Evolutionary conservation across 257 asterid species (phyloP).

Genomic region (Solanum chiquidenum): DNA sequence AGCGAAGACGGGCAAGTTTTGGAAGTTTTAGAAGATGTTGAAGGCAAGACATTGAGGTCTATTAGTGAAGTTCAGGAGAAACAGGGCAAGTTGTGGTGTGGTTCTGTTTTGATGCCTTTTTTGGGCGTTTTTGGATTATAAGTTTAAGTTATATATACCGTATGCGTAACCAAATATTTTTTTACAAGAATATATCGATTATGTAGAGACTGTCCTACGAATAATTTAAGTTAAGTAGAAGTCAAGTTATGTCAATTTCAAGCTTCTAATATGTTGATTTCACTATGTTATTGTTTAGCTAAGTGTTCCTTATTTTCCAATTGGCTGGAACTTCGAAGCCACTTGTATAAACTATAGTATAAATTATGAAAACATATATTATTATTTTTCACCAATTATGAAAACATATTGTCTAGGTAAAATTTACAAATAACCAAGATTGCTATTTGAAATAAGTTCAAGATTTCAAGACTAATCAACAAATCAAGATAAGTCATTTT

Average conservation of each 20-base stretch:
- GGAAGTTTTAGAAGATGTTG: constrained; percentile 44
- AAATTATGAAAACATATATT: background rate
- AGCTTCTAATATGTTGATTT: background rate
- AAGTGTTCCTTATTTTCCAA: background rate
- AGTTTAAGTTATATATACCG: background rate
- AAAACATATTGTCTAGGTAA: background rate
- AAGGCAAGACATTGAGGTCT: constrained; percentile 43
- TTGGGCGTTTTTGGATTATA: constrained; percentile 25
- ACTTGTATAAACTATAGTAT: background rate
- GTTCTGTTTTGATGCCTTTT: constrained; percentile 43
- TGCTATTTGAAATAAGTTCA: background rate
- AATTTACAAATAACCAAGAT: background rate
- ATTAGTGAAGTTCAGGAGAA: constrained; percentile 60
- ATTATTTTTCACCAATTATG: no score
- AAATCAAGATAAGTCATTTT: background rate
- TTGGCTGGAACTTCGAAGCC: background rate
- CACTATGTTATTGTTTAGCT: background rate
- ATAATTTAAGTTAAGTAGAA: background rate
- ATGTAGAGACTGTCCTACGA: background rate
- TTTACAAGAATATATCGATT: background rate
- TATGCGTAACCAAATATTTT: background rate
- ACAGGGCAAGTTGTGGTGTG: constrained; percentile 53
- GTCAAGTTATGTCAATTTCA: background rate
- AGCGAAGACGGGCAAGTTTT: constrained; percentile 37
- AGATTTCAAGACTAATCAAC: background rate